Base-by-base conservation (phyloP, 129 eudicot species). In the Glebionis coronaria region DNA sequence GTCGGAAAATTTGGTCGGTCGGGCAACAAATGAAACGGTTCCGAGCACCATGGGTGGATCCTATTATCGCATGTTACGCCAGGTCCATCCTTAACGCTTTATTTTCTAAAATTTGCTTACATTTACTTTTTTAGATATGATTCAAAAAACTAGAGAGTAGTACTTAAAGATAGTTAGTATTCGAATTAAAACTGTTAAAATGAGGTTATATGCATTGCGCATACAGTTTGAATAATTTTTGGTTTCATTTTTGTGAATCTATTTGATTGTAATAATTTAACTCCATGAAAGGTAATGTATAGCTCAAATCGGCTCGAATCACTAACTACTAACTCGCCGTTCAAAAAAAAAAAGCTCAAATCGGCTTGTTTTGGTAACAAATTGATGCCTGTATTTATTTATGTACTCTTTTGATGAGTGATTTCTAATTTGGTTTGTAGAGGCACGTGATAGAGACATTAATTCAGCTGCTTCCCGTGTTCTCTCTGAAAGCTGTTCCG, bases 401-500 rank as follows among this genome's bases (percentile, higher is more conserved):
- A 47, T 40, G 44, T 3, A 46, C 14, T 49, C 9, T 23, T 21
- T 52, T 46, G 5, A 51, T 40, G 27, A 20, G 42, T 52, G 35
- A 29, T 29, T 57, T 63, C 15, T 63, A 13, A 31, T 71, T 65
- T 61, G 61, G 73, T 63, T 38, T 61, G 61, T 83, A 94, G 99
- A 89, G 88, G 80, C 95, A 89, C 73, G 97, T 95, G 27, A 88
- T 94, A 51, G 95, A 94, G 72, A 82, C 87, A 16, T 83, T 94
- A 19, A 89, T 94, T 76, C 95, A 82, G 63, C 90, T 89, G 64
- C 99, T 94, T 70, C 99, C 99, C 21, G 65, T 84, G 76, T 94
- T 89, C 79, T 74, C 82, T 67, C 80, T 94, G 69, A 94, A 94
- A 82, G 93, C 99, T 19, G 99, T 94, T 70, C 99, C 99, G 3